A percentile compares a stretch with the other conserved stretches of the same genome.
Evolutionary conservation across 73 alveolate genomes (phyloP).

Genomic region (Effrenium voratum): DNA sequence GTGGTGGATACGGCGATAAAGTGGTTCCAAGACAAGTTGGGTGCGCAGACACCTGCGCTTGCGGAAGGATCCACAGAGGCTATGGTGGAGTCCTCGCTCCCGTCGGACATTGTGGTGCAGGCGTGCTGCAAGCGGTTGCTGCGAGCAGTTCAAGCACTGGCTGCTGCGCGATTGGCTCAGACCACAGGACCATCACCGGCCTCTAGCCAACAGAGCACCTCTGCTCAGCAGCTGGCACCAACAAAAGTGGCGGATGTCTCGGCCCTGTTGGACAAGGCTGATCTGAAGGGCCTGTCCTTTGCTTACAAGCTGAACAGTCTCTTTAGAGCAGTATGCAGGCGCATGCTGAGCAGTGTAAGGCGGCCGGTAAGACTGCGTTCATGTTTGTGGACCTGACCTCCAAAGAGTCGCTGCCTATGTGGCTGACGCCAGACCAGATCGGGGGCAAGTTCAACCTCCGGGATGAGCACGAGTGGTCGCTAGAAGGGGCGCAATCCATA

Average conservation of each 20-base stretch:
- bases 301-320: slow-evolving; percentile 41
- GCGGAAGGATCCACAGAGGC: slow-evolving; percentile 40
- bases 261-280: not conserved
- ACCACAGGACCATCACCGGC: not conserved
- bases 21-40: slow-evolving; percentile 13
- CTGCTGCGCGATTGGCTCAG: slow-evolving; percentile 14
- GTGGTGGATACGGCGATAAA: slow-evolving; percentile 30
- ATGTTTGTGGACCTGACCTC: slow-evolving; percentile 34
- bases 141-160: slow-evolving; percentile 24
- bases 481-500: not conserved
- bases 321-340: slow-evolving; percentile 61
- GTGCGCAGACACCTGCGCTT: not conserved
- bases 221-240: not conserved
- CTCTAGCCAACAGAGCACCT: not conserved
- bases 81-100: not conserved
- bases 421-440: slow-evolving; percentile 70
- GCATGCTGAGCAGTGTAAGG: slow-evolving; percentile 42
- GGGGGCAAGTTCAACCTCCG: slow-evolving; percentile 55
- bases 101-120: slow-evolving; percentile 20
- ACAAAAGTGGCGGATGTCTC: slow-evolving; percentile 51
- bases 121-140: slow-evolving; percentile 45
- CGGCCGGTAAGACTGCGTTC: not conserved
- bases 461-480: slow-evolving; percentile 40
- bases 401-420: slow-evolving; percentile 51
- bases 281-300: not conserved